These are phyloP conservation scores for Diospyros kaki DNA, from an alignment of 148 eudicot genomes.

Conservation along the genomic window DNA sequence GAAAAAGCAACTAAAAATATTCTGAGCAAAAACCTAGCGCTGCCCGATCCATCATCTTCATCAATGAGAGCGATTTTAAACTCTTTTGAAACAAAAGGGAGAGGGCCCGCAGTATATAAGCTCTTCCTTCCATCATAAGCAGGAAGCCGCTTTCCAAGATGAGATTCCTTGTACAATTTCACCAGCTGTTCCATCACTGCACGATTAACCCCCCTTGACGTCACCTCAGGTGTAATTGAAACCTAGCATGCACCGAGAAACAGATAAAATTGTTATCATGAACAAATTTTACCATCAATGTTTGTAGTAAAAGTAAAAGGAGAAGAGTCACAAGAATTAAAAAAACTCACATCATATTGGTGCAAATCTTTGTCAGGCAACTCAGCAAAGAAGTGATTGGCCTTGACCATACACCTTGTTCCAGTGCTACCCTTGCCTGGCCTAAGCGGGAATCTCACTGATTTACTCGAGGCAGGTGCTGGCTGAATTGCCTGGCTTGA, in stretches of 20 bases:
- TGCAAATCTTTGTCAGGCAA: constrained; percentile 92
- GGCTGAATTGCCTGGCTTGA: constrained; percentile 62
- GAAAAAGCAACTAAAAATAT: not conserved
- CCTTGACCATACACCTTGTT: constrained; percentile 66
- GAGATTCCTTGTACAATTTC: constrained; percentile 57
- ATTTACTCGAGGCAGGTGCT: constrained; percentile 65
- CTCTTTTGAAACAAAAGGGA: constrained; percentile 65
- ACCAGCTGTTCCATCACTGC: constrained; percentile 73
- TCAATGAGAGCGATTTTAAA: constrained; percentile 60
- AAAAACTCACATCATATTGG: constrained; percentile 69
- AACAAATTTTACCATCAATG: not conserved
- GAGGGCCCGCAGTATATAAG: constrained; percentile 80
- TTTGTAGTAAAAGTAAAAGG: not conserved
- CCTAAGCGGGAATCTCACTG: constrained; percentile 75
- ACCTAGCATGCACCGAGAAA: constrained; percentile 38
- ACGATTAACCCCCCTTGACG: constrained; percentile 68
- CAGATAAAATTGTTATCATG: not conserved
- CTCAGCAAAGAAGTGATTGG: constrained; percentile 92
- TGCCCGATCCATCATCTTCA: constrained; percentile 67
- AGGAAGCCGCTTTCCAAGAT: constrained; percentile 75
- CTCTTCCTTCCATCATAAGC: constrained; percentile 92
- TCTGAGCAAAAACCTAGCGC: constrained; percentile 32
- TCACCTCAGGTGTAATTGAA: constrained; percentile 71
- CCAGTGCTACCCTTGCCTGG: constrained; percentile 92
- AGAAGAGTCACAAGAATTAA: not conserved